Evolutionary conservation across 2,329 filamentous ascomycete genomes (phyloP), one percentile per base, ranked within the genome.

Genomic region (Cladosporium sphaerospermum): DNA sequence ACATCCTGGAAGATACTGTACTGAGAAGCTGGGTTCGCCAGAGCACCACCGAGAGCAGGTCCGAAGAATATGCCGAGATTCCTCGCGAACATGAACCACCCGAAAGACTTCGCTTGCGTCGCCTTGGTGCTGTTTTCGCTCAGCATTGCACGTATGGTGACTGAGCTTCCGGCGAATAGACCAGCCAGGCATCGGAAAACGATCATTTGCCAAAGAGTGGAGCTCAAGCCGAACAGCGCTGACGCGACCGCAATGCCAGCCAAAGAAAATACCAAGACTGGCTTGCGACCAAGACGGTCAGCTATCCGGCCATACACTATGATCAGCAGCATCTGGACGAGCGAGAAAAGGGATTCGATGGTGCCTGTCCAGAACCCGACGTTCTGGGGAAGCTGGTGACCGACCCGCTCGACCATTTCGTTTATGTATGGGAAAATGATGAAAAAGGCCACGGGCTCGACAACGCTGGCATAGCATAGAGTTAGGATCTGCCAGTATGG

Each of bases 361-460:
- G 90, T 72, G 2, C 88, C 88, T 54, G 78, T 82, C 73, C 89
- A 92, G 71, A 91, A 92, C 2, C 88, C 88, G 3, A 89, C 82
- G 66, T 89, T 84, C n/a, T 78, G 71, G 42, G 80, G 73, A 1
- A 75, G 67, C 2, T 92, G 69, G 9, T 75, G 63, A 9, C 86
- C 86, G 54, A 83, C 85, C 53, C 79, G 75, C 67, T 80, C 74
- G 36, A 88, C 82, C 88, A 92, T 92, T 64, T 85, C 75, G 62
- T 84, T 88, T 69, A 93, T 80, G 70, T 87, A 92, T 1, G 88
- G 86, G 62, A 92, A 87, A 66, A 92, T 89, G 65, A 78, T 82
- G 73, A 91, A 92, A 73, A 89, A 92, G n/a, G 86, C 85, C 39
- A 91, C 78, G 1, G 88, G 87, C 63, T 92, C 88, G 42, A 88